Percentiles rank a stretch among this genome's conserved stretches.
Evolutionary conservation across 2,329 filamentous ascomycete genomes (phyloP).

Genomic region (Juglanconis oblonga): DNA sequence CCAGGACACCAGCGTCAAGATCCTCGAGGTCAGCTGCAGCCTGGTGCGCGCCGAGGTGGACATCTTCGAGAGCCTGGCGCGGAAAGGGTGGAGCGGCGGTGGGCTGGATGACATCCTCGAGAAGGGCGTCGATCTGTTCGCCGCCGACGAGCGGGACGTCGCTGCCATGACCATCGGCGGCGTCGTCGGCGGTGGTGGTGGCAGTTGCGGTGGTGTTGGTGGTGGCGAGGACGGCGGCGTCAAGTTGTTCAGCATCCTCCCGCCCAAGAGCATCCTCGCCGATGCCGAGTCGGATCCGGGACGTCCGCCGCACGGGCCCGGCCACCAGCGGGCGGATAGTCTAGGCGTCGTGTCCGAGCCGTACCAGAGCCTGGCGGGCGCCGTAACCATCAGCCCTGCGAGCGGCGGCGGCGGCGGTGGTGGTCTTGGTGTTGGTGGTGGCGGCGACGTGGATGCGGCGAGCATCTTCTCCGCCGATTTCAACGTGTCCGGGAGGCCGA

Average conservation of each 20-base stretch:
- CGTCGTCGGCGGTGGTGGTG: constrained; percentile 27
- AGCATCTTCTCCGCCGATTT: constrained; percentile 29
- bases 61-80: constrained; percentile 64
- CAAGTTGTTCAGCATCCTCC: constrained; percentile 63
- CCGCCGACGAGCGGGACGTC: constrained; percentile 28
- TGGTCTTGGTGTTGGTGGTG: neutral
- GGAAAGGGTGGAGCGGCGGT: constrained; percentile 66
- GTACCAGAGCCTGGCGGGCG: constrained; percentile 57
- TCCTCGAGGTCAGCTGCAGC: constrained; percentile 63
- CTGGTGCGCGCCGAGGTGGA: constrained; percentile 67
- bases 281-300: constrained; percentile 32
- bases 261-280: constrained; percentile 61
- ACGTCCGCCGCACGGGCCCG: constrained; percentile 15
- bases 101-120: constrained; percentile 65
- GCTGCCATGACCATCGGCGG: constrained; percentile 10
- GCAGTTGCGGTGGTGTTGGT: constrained; percentile 16
- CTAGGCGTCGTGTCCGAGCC: constrained; percentile 49
- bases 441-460: constrained; percentile 47
- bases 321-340: constrained; percentile 51
- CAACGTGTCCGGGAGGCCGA: constrained; percentile 52
- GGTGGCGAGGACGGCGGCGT: constrained; percentile 31
- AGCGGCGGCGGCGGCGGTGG: constrained; percentile 14
- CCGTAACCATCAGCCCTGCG: constrained; percentile 33
- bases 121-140: constrained; percentile 60
- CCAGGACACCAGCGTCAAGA: constrained; percentile 60